Evolutionary conservation across 2,329 filamentous ascomycete species (phyloP), one percentile per base, ranked within the genome.

Genomic region (Exophiala phaeomuriformis): DNA sequence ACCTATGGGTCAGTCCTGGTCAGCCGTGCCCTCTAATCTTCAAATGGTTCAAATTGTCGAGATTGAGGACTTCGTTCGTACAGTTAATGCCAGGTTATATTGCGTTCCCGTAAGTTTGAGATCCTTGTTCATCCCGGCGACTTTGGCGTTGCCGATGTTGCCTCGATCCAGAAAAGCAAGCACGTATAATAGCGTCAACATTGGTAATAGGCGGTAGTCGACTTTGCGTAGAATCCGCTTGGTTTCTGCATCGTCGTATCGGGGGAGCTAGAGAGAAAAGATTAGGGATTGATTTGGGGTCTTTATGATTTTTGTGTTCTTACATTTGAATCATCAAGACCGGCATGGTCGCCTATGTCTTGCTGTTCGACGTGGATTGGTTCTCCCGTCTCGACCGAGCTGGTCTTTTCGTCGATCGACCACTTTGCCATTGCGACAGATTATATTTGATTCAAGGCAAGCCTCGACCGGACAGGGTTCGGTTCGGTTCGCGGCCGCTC

Each of bases 121-220:
- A 41, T 73, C 68, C 37, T 61, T 63, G 54, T 72, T 69, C 58
- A 76, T 62, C 3, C 72, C 72, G 42, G 70, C 66, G 4, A 75
- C 63, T 7, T 71, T 68, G 3, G 73, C 74, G 61, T 76, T 76
- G 32, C 72, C 73, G 45, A 76, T 74, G 54, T 71, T 71, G 53
- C 69, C 68, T 28, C 74, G 66, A 57, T 76, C 73, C 47, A 40
- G 8, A 36, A 51, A 51, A 4, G 37, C 48, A 7, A 51, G 47
- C 6, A 49, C 47, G 57, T 75, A 75, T 28, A 75, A 62, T 5
- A 74, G 54, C 0, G 70, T 72, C 41, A 75, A 54, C 0, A 71
- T 66, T 1, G 74, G 74, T 3, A 76, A 59, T 3, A 76, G 62
- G 7, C 66, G 65, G 36, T 65, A 62, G 54, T 76, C 74, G 40